Percentiles rank a stretch among this genome's conserved stretches.
These are phyloP conservation scores for Neospermospora avenae DNA, from an alignment of 2,329 filamentous ascomycete species.

Conservation along the genomic window DNA sequence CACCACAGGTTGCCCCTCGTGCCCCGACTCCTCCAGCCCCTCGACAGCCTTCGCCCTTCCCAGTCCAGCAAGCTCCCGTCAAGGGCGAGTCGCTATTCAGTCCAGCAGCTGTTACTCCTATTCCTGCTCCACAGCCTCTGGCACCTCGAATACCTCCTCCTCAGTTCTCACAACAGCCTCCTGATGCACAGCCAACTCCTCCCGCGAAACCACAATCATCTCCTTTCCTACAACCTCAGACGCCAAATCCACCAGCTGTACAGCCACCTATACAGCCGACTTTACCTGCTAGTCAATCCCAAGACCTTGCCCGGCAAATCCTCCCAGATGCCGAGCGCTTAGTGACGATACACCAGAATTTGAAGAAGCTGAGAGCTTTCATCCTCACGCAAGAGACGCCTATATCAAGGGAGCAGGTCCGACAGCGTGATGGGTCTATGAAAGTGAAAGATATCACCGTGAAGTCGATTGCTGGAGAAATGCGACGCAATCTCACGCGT, in stretches of 20 bases:
- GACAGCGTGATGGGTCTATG: background rate
- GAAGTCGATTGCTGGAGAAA: conserved; percentile 66
- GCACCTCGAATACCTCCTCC: background rate
- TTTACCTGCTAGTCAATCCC: background rate
- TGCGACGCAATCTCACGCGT: conserved; percentile 68
- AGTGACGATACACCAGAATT: conserved; percentile 58
- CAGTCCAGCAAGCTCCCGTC: background rate
- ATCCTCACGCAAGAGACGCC: conserved; percentile 34
- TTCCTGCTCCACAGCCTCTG: background rate
- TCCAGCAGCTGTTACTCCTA: background rate
- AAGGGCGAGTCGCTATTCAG: background rate
- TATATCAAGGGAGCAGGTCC: background rate
- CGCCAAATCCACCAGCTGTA: background rate
- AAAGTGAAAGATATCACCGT: conserved; percentile 38
- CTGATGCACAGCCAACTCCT: background rate
- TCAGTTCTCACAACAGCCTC: background rate
- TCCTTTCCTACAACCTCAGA: background rate
- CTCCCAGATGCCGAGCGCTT: conserved; percentile 43
- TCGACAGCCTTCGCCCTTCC: background rate
- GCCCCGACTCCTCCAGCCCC: conserved; percentile 2
- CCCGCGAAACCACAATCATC: background rate
- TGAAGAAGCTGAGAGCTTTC: conserved; percentile 58
- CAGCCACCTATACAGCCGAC: background rate
- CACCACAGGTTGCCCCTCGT: conserved; percentile 4
- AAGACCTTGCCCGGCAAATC: background rate